These are phyloP conservation scores for Trametes gibbosa DNA, from an alignment of 768 basidiomycete species.

Conservation along the genomic window DNA sequence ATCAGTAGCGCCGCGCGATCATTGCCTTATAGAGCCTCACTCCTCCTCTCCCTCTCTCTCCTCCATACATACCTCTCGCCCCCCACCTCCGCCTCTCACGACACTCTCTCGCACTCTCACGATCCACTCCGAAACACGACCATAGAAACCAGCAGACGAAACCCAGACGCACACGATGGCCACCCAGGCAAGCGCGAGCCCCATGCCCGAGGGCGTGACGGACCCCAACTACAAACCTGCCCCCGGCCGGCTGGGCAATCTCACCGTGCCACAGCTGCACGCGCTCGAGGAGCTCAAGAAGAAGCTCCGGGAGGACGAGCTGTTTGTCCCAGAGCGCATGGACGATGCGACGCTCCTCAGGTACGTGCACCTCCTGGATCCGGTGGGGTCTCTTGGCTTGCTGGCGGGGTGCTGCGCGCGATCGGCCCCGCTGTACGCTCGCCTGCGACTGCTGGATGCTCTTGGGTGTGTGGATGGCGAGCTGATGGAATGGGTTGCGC, in stretches of 20 bases:
- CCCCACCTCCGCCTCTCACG: no score
- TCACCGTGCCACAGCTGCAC: slow-evolving; percentile 57
- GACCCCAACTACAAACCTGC: slow-evolving; percentile 63
- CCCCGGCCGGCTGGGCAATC: slow-evolving; percentile 79
- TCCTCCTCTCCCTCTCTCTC: background rate
- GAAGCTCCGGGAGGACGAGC: slow-evolving; percentile 57
- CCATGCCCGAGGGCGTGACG: slow-evolving; percentile 56
- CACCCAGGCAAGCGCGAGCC: slow-evolving; percentile 47
- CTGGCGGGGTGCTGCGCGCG: background rate
- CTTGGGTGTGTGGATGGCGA: background rate
- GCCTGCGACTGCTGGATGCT: background rate
- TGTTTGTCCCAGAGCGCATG: slow-evolving; percentile 63
- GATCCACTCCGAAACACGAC: background rate
- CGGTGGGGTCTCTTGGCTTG: no score
- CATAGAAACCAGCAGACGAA: background rate
- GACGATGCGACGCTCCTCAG: slow-evolving; percentile 69
- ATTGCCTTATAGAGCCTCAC: slow-evolving; percentile 13
- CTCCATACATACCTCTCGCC: background rate
- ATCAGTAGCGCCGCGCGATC: slow-evolving; percentile 9
- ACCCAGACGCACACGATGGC: background rate
- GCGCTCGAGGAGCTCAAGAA: slow-evolving; percentile 67
- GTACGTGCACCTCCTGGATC: slow-evolving; percentile 33
- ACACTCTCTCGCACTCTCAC: slow-evolving; percentile 5
- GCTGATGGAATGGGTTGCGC: background rate
- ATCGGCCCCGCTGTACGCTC: background rate